Evolutionary conservation across 306 rosid species (phyloP).

Genomic region (Citrullus amarus): DNA sequence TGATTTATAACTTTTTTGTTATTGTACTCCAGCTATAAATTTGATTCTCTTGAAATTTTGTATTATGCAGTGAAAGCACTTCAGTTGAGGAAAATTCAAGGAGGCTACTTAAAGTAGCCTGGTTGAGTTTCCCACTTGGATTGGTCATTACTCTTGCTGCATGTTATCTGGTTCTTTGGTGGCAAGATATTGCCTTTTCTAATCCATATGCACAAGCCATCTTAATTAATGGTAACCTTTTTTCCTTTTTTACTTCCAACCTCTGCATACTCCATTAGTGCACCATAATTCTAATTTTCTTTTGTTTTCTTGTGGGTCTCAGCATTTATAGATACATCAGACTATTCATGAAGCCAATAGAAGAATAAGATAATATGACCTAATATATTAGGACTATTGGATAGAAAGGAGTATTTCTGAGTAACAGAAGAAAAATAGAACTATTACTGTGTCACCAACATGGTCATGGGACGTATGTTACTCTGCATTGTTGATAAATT

Average conservation of each 20-base stretch:
- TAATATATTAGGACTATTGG: not conserved
- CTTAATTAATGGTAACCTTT: conserved; percentile 66
- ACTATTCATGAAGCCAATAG: not conserved
- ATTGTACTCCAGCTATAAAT: not conserved
- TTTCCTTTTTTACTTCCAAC: not conserved
- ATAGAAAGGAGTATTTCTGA: not conserved
- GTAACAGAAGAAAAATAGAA: not conserved
- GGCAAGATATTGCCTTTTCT: conserved; percentile 47
- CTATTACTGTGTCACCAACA: not conserved
- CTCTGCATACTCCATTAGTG: not conserved
- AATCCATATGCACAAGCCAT: conserved; percentile 75
- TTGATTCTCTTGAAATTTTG: conserved; percentile 1
- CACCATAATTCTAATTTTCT: not conserved
- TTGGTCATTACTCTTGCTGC: conserved; percentile 49
- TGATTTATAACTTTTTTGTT: not conserved
- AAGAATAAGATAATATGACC: not conserved
- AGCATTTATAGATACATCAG: not conserved
- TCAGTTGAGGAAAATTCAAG: conserved; percentile 51
- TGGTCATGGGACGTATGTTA: not conserved
- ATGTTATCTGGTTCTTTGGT: conserved; percentile 63
- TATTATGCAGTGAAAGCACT: conserved; percentile 41
- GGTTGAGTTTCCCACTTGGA: conserved; percentile 83
- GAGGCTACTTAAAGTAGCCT: conserved; percentile 77
- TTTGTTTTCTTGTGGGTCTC: not conserved
- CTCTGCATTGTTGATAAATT: not conserved